These are phyloP conservation scores for Plantago coronopus DNA, from an alignment of 305 asterid species.

Conservation along the genomic window DNA sequence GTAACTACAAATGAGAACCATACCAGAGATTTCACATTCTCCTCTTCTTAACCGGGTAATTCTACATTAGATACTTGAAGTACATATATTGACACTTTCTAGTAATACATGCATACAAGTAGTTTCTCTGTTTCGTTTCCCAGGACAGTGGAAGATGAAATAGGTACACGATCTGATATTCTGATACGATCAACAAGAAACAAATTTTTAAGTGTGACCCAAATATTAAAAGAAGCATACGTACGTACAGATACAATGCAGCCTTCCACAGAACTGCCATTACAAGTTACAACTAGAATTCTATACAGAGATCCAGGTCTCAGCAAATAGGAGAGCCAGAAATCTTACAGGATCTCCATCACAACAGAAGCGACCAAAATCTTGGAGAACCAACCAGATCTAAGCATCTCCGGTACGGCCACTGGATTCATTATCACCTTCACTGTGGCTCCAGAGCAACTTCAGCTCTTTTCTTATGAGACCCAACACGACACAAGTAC, in stretches of 20 bases:
- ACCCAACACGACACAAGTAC: conserved; percentile 71
- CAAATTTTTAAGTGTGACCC: not conserved
- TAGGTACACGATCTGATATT: not conserved
- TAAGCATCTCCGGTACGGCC: conserved; percentile 40
- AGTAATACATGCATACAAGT: not conserved
- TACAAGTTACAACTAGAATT: not conserved
- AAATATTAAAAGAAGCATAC: conserved; percentile 2
- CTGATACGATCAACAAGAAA: not conserved
- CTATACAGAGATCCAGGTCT: conserved; percentile 7
- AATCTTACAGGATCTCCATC: conserved; percentile 8
- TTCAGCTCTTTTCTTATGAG: conserved; percentile 62
- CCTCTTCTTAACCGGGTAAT: too few species aligned
- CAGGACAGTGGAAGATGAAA: too few species aligned
- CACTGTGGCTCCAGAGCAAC: conserved; percentile 61
- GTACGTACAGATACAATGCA: conserved; percentile 13
- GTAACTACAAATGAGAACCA: too few species aligned
- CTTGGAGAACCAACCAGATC: conserved; percentile 14
- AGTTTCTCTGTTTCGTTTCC: too few species aligned
- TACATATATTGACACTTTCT: not conserved
- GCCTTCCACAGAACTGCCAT: not conserved
- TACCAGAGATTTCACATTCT: too few species aligned
- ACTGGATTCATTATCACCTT: conserved; percentile 24
- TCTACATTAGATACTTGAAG: not conserved
- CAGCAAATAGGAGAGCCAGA: conserved; percentile 4
- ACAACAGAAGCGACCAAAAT: not conserved